Evolutionary conservation across 2,329 filamentous ascomycete species (phyloP), one percentile per base, ranked within the genome.

Genomic region (Talaromyces sp.): DNA sequence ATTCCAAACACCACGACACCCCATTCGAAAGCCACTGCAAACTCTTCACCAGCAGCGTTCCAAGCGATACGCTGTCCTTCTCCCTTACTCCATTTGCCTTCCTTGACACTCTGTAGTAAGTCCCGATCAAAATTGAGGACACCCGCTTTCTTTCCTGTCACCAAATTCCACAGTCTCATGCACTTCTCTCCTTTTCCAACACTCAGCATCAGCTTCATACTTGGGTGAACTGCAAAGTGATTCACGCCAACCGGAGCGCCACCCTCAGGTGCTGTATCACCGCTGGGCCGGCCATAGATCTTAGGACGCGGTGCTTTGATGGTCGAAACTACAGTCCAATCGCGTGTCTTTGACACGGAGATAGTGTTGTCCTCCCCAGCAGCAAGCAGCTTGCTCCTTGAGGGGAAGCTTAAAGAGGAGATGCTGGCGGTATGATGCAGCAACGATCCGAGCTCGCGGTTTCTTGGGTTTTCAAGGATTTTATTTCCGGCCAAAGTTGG

Each of bases 91-190:
- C 87, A 86, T 70, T 85, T 86, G 39, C 86, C 83, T 76, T 96
- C 91, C 41, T 90, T 90, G 10, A 89, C 83, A 62, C 89, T 85
- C 40, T 83, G 79, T 47, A 97, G 78, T 65, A 94, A 81, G 0
- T 87, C 83, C 52, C 83, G 81, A 60, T 83, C 83, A 70, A 97
- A 97, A 69, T 90, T 94, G 63, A 99, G 77, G 47, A 96, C 92
- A 27, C 92, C 91, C 1, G 92, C 92, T 77, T 96, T 97, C 77
- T 93, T 96, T 14, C 92, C 94, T 2, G 93, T 97, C 60, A 97
- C 91, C 58, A 99, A 73, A 68, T 99, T 97, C 94, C 94, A 99
- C 60, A 97, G 74, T 59, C 94, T 81, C 89, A 99, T 95, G 67
- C 87, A 91, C 60, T 86, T 86, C 77, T 99, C 94, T 60, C 91